phyloP scores from a whole-genome alignment of 1,284 basidiomycete genomes.

The Irpex rosettiformis region DNA sequence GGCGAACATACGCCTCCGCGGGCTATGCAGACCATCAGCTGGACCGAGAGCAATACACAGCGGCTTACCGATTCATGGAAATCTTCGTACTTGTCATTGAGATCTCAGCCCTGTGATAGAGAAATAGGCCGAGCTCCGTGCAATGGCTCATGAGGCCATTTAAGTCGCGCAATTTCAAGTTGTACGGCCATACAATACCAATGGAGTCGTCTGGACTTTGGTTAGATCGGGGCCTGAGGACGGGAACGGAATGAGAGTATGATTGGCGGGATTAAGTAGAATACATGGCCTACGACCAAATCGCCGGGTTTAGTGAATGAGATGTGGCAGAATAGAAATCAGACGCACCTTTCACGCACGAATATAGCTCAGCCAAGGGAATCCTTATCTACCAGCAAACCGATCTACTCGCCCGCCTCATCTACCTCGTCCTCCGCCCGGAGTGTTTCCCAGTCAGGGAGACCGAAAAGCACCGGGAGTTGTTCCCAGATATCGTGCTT shows the following conservation, averaged over 20 bases:
- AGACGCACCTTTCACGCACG: not conserved
- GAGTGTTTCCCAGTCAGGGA: slow-evolving; percentile 5
- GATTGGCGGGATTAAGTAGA: not conserved
- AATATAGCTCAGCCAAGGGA: not conserved
- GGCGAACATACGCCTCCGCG: not conserved
- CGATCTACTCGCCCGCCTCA: not conserved
- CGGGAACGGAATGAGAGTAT: not conserved
- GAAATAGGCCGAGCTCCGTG: not conserved
- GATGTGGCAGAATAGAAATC: not conserved
- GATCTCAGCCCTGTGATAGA: not conserved
- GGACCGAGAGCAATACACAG: not conserved
- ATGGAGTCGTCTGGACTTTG: not conserved
- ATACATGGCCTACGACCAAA: not conserved
- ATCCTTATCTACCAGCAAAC: not conserved
- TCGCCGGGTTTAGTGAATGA: not conserved
- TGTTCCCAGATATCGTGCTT: slow-evolving; percentile 1
- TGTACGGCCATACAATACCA: not conserved
- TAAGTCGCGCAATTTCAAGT: not conserved
- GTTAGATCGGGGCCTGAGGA: not conserved
- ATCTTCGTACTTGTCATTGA: not conserved
- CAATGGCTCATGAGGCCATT: not conserved
- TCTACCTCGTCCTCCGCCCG: slow-evolving; percentile 2
- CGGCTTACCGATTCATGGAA: not conserved
- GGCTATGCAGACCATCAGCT: not conserved
- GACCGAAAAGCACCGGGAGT: slow-evolving; percentile 6